Evolutionary conservation across 352 stramenopile genomes (phyloP), one percentile per base, ranked within the genome.

Genomic region (Aphanomyces stellatus): DNA sequence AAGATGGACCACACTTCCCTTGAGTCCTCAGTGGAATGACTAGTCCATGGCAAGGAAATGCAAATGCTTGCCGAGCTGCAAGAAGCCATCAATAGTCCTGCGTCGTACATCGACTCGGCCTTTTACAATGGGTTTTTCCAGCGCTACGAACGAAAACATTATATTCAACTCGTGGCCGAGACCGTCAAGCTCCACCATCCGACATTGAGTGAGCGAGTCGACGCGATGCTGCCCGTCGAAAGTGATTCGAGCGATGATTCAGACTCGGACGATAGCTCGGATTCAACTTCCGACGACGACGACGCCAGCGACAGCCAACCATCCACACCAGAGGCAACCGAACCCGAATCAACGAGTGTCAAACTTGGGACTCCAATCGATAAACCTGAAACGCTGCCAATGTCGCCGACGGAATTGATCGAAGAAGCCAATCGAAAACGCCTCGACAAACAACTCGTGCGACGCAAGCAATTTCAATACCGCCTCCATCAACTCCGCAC

Each of bases 111-210:
- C 15, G 85, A 93, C 55, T 93, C 85, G 1, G 72, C 77, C 25
- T 90, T 93, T 69, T 71, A 91, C 62, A 93, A 82, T 53, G 82
- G 82, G 0, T 93, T 93, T 53, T 85, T 88, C 75, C 85, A 93
- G 65, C 79, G 85, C 0, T 93, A 91, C 51, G 82, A 91, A 17
- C 69, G 80, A 0, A 69, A 79, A 0, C 74, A 90, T 53, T 93
- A 90, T 51, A 88, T 93, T 42, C 55, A 76, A 1, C 69, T 88
- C 28, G 74, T 93, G 0, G 88, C 84, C 35, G 69, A 69, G 4
- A 88, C 87, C 49, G 89, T 93, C n/a, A 28, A 85, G 1, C 68
- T 69, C 1, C 73, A 77, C 24, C 74, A 90, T 53, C 84, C 82
- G 0, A 61, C 84, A 3, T 42, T 90, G 3, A 70, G 80, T 33